phyloP scores from a whole-genome alignment of 2,329 filamentous ascomycete genomes.

The Xylariaceae sp. region DNA sequence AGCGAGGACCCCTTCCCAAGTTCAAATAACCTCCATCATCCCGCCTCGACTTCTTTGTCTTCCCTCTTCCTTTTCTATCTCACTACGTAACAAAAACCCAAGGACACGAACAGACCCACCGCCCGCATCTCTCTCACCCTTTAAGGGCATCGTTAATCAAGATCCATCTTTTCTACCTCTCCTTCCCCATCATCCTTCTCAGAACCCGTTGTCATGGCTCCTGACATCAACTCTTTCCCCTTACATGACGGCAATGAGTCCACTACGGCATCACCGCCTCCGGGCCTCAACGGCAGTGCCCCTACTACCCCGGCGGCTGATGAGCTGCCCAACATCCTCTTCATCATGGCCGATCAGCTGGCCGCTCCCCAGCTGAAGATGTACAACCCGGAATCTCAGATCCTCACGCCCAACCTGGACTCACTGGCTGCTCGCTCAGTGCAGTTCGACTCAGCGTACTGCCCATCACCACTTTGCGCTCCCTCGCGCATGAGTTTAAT shows the following conservation, averaged over 20 bases:
- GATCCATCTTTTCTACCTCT: constrained; percentile 3
- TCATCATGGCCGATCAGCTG: constrained; percentile 97
- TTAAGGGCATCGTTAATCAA: too few species aligned
- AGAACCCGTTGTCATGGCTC: constrained; percentile 51
- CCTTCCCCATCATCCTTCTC: constrained; percentile 6
- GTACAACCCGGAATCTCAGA: constrained; percentile 82
- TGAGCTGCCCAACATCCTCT: constrained; percentile 71
- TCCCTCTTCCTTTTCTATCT: neutral
- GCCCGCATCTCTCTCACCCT: too few species aligned
- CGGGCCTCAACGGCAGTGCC: constrained; percentile 2
- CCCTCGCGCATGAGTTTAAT: constrained; percentile 94
- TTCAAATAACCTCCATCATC: neutral
- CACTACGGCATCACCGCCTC: constrained; percentile 18
- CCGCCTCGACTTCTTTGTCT: neutral
- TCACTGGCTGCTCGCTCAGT: constrained; percentile 75
- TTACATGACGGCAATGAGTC: constrained; percentile 29
- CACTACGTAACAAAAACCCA: neutral
- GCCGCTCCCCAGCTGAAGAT: constrained; percentile 87
- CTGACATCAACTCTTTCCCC: constrained; percentile 70
- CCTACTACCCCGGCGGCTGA: neutral
- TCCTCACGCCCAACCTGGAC: constrained; percentile 89
- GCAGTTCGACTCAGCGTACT: constrained; percentile 91
- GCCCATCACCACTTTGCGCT: constrained; percentile 87
- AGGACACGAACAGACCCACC: too few species aligned
- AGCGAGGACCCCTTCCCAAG: neutral